phyloP scores from a whole-genome alignment of 345 rosid species.

The Sonneratia caseolaris region DNA sequence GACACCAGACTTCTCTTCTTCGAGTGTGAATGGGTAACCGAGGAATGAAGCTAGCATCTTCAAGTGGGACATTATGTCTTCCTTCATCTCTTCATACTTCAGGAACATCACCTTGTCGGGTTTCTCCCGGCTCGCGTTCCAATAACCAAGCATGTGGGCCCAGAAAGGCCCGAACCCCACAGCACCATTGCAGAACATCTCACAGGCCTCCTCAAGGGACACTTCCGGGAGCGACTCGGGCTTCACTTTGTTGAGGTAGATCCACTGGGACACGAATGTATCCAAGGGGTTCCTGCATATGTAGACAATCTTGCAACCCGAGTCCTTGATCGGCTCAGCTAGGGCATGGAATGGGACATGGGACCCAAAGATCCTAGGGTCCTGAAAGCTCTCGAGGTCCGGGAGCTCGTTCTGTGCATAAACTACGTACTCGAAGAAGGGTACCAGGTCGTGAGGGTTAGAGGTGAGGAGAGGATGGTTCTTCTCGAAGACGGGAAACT shows the following conservation, averaged over 20 bases:
- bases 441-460: constrained; percentile 33
- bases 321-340: constrained; percentile 7
- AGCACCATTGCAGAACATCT: constrained; percentile 22
- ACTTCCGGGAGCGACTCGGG: constrained; percentile 4
- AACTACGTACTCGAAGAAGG: constrained; percentile 21
- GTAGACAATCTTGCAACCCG: constrained; percentile 15
- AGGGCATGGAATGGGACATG: constrained; percentile 14
- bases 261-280: constrained; percentile 17
- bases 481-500: background rate
- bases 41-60: constrained; percentile 5
- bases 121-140: constrained; percentile 19
- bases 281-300: constrained; percentile 22
- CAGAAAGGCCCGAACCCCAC: constrained; percentile 26
- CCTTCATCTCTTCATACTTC: constrained; percentile 32
- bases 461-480: constrained; percentile 19
- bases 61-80: constrained; percentile 7
- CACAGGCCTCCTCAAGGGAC: constrained; percentile 21
- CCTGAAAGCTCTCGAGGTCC: constrained; percentile 4
- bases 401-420: constrained; percentile 12
- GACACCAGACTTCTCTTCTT: constrained; percentile 4
- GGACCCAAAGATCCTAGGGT: constrained; percentile 16
- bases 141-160: constrained; percentile 27
- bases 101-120: constrained; percentile 21
- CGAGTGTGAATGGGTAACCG: background rate
- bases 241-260: constrained; percentile 10